A percentile compares a stretch with the other conserved stretches of the same genome.
Conservation (phyloP, 164 flowering plant genomes). For the Liriodendron chinense region DNA sequence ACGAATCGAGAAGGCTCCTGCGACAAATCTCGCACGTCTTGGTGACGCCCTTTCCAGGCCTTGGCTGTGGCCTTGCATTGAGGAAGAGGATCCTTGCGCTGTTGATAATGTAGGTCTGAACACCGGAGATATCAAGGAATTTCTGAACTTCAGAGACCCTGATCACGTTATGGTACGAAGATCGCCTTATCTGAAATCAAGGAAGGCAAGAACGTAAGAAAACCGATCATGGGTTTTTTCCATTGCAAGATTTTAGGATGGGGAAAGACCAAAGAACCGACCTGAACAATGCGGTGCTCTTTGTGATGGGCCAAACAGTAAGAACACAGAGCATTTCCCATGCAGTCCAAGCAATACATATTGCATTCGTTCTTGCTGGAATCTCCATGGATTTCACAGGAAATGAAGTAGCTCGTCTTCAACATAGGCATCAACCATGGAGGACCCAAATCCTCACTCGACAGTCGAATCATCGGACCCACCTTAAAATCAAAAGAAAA, state of each 20-base stretch:
- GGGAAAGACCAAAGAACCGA: constrained; percentile 3
- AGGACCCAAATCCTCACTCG: constrained; percentile 37
- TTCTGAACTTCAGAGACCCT: constrained; percentile 74
- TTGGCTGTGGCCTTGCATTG: constrained; percentile 70
- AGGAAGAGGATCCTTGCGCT: constrained; percentile 79
- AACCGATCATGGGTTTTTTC: neutral
- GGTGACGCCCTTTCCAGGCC: constrained; percentile 78
- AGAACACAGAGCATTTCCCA: constrained; percentile 54
- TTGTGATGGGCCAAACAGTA: constrained; percentile 54
- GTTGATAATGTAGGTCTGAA: constrained; percentile 77
- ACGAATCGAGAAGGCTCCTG: constrained; percentile 70
- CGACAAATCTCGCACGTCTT: constrained; percentile 71
- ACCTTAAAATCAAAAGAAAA: constrained; percentile 22
- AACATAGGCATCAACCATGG: constrained; percentile 63
- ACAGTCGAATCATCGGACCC: constrained; percentile 34
- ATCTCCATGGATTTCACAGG: constrained; percentile 47
- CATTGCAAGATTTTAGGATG: neutral
- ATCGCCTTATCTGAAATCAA: constrained; percentile 60
- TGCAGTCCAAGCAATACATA: constrained; percentile 64
- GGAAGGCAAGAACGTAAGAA: neutral
- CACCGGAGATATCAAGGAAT: constrained; percentile 52
- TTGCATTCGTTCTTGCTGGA: constrained; percentile 68
- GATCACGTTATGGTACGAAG: constrained; percentile 80
- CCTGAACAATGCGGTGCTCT: constrained; percentile 65
- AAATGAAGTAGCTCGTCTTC: constrained; percentile 41